Evolutionary conservation across 306 rosid species (phyloP).

Genomic region (Prunus dulcis): DNA sequence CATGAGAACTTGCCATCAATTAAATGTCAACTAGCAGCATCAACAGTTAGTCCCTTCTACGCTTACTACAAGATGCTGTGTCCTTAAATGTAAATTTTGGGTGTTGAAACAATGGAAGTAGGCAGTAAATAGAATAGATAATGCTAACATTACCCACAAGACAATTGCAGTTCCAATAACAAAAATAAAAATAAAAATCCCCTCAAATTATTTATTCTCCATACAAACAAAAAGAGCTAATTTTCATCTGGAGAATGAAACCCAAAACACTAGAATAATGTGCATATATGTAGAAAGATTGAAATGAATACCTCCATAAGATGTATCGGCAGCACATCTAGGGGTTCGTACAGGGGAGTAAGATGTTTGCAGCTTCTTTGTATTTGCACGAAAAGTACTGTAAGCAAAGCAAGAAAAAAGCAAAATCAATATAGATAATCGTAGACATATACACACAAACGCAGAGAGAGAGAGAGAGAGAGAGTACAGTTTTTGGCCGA

Average conservation of each 20-base stretch:
- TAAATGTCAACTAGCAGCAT: neutral
- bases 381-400: conserved; percentile 40
- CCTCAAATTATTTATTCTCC: neutral
- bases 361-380: conserved; percentile 21
- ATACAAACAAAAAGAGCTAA: neutral
- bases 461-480: conserved; percentile 1
- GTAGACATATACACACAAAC: neutral
- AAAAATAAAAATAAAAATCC: neutral
- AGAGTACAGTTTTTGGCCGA: conserved; percentile 52
- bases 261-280: neutral
- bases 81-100: neutral
- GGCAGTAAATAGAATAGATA: neutral
- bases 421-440: neutral
- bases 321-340: conserved; percentile 69
- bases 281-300: neutral
- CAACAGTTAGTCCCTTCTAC: neutral
- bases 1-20: neutral
- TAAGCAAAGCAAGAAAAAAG: neutral
- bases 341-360: conserved; percentile 20
- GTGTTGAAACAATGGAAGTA: neutral
- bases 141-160: neutral
- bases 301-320: conserved; percentile 59
- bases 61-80: neutral
- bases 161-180: neutral
- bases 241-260: neutral